These are phyloP conservation scores for Pleurotus tuoliensis DNA, from an alignment of 768 basidiomycete species.

Conservation along the genomic window DNA sequence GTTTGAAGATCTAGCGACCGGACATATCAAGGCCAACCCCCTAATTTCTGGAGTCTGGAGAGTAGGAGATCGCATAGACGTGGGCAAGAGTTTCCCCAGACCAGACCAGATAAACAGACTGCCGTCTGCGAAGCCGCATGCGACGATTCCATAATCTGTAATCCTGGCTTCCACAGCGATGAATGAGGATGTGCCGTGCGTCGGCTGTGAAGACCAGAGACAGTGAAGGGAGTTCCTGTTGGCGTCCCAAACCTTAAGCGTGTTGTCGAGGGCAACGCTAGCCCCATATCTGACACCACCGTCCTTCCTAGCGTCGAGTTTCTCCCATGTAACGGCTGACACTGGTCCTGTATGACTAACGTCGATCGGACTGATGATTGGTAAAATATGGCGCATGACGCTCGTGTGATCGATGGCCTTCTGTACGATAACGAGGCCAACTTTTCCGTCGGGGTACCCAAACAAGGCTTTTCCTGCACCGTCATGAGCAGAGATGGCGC, in stretches of 20 bases:
- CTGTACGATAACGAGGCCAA: conserved; percentile 54
- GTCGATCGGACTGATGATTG: conserved; percentile 35
- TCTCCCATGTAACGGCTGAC: conserved; percentile 50
- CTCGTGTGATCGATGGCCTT: conserved; percentile 50
- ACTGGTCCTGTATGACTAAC: conserved; percentile 68
- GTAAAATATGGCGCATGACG: conserved; percentile 27
- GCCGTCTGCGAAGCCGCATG: conserved; percentile 53
- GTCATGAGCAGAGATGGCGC: conserved; percentile 56
- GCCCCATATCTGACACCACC: conserved; percentile 26
- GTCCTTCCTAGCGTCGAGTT: conserved; percentile 16
- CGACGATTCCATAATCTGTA: conserved; percentile 37
- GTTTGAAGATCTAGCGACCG: conserved; percentile 17
- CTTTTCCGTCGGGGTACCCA: conserved; percentile 69
- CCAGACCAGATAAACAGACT: conserved; percentile 54
- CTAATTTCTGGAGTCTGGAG: conserved; percentile 23
- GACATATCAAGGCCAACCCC: conserved; percentile 27
- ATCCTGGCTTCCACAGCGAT: conserved; percentile 44
- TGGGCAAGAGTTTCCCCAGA: conserved; percentile 24
- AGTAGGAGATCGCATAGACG: conserved; percentile 14
- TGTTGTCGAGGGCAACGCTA: conserved; percentile 60
- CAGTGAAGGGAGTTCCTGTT: conserved; percentile 38
- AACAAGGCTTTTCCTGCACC: conserved; percentile 66
- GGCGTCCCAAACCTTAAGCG: conserved; percentile 72
- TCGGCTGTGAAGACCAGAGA: conserved; percentile 55
- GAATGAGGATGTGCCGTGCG: not conserved